Percentiles rank a stretch among this genome's conserved stretches.
Evolutionary conservation across 768 basidiomycete genomes (phyloP).

Genomic region (Calvatia gigantea): DNA sequence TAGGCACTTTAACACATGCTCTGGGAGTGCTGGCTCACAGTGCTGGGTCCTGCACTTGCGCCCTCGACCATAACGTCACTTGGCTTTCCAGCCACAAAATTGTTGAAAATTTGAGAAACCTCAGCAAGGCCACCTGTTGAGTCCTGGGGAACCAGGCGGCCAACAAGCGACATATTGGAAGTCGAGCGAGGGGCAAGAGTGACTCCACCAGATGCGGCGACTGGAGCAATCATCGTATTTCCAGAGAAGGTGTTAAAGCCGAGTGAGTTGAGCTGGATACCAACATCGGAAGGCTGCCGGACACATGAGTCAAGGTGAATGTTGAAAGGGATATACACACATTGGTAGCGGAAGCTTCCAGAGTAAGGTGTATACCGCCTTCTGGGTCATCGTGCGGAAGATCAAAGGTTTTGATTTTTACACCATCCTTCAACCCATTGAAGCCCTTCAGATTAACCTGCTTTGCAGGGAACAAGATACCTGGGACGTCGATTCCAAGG

Average conservation of each 20-base stretch:
- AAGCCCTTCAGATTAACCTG: constrained; percentile 65
- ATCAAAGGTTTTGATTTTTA: constrained; percentile 64
- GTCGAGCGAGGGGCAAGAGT: constrained; percentile 53
- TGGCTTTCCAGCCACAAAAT: constrained; percentile 64
- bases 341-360: constrained; percentile 57
- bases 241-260: constrained; percentile 57
- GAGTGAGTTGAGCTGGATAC: constrained; percentile 58
- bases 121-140: constrained; percentile 47
- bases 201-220: constrained; percentile 44
- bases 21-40: constrained; percentile 37
- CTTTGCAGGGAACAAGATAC: constrained; percentile 53
- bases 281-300: constrained; percentile 68
- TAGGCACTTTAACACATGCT: neutral
- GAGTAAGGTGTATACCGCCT: constrained; percentile 66
- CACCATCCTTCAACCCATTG: constrained; percentile 61
- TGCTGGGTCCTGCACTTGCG: constrained; percentile 50
- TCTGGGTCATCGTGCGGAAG: constrained; percentile 66
- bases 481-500: constrained; percentile 56
- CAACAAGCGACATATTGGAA: constrained; percentile 49
- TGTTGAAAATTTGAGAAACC: constrained; percentile 67
- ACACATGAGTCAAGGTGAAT: neutral
- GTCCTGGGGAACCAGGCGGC: constrained; percentile 63
- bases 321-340: constrained; percentile 30
- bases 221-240: constrained; percentile 55
- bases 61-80: constrained; percentile 59